A percentile compares a stretch with the other conserved stretches of the same genome.
These are phyloP conservation scores for Hypomontagnella submonticulosa DNA, from an alignment of 495 filamentous ascomycete genomes.

Conservation along the genomic window DNA sequence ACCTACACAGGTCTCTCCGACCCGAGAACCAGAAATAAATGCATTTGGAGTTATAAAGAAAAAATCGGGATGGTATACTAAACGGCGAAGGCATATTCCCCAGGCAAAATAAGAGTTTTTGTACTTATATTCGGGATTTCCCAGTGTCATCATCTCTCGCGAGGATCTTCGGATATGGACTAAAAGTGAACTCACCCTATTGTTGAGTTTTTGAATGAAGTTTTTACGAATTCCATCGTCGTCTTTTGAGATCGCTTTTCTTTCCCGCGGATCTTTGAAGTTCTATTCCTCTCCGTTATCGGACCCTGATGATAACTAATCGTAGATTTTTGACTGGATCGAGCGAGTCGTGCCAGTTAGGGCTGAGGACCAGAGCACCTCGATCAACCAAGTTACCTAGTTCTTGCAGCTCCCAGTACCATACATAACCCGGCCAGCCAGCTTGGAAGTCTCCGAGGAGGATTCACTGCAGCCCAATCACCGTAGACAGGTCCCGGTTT, in stretches of 20 bases:
- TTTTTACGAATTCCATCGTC: constrained; percentile 15
- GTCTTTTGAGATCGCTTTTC: too few relatives aligned
- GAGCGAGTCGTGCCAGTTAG: neutral
- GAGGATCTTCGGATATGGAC: constrained; percentile 41
- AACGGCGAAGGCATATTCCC: constrained; percentile 41
- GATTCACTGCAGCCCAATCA: neutral
- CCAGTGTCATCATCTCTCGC: constrained; percentile 33
- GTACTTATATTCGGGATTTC: constrained; percentile 52
- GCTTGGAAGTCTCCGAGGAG: too few relatives aligned
- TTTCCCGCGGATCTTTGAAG: too few relatives aligned
- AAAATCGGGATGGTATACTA: constrained; percentile 39
- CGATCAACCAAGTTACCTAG: constrained; percentile 1
- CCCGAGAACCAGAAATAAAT: constrained; percentile 92
- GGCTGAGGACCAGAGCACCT: constrained; percentile 1
- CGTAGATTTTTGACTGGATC: constrained; percentile 37
- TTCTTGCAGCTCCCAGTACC: constrained; percentile 1
- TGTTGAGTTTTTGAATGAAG: constrained; percentile 32
- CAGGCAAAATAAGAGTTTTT: constrained; percentile 40
- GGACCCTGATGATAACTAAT: constrained; percentile 29
- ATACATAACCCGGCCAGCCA: too few relatives aligned
- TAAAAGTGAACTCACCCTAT: constrained; percentile 34
- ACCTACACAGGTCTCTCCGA: constrained; percentile 71
- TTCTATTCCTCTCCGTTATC: constrained; percentile 42
- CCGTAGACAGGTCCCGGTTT: neutral
- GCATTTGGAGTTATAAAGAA: constrained; percentile 37